Percentiles rank a stretch among this genome's conserved stretches.
These are phyloP conservation scores for Paecilomyces niveus DNA, from an alignment of 2,329 filamentous ascomycete genomes.

Conservation along the genomic window DNA sequence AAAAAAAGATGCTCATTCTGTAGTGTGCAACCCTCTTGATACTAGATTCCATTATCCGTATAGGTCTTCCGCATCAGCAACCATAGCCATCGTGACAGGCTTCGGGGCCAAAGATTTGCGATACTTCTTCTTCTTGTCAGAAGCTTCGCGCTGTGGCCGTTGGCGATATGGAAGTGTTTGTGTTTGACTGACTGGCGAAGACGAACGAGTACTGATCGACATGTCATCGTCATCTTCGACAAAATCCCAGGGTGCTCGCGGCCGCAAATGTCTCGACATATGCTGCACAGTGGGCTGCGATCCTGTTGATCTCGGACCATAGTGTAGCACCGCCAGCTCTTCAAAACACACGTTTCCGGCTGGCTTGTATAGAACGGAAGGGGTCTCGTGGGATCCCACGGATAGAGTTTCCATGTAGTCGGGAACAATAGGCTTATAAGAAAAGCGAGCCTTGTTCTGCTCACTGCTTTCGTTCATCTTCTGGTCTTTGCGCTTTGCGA, in stretches of 20 bases:
- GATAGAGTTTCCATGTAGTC: constrained; percentile 24
- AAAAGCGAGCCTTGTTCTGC: constrained; percentile 17
- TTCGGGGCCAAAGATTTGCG: constrained; percentile 12
- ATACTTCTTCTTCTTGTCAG: constrained; percentile 10
- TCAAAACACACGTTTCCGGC: constrained; percentile 12
- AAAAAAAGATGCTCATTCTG: not conserved
- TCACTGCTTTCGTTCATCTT: not conserved
- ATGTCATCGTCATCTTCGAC: not conserved
- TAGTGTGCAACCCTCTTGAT: not conserved
- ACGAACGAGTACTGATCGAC: not conserved
- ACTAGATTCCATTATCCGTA: constrained; percentile 18
- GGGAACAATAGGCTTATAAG: constrained; percentile 25
- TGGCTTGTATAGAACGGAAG: constrained; percentile 27
- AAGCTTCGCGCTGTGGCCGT: not conserved
- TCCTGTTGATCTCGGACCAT: not conserved
- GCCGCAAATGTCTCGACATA: not conserved
- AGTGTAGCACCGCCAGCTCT: not conserved
- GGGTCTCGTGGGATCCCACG: constrained; percentile 11
- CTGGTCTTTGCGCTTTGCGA: not conserved
- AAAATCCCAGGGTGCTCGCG: not conserved
- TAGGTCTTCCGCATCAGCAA: constrained; percentile 29
- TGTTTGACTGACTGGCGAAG: not conserved
- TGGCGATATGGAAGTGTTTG: not conserved
- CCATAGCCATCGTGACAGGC: constrained; percentile 28
- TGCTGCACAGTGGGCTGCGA: not conserved